phyloP scores from a whole-genome alignment of 345 rosid species.

The Firmiana major region DNA sequence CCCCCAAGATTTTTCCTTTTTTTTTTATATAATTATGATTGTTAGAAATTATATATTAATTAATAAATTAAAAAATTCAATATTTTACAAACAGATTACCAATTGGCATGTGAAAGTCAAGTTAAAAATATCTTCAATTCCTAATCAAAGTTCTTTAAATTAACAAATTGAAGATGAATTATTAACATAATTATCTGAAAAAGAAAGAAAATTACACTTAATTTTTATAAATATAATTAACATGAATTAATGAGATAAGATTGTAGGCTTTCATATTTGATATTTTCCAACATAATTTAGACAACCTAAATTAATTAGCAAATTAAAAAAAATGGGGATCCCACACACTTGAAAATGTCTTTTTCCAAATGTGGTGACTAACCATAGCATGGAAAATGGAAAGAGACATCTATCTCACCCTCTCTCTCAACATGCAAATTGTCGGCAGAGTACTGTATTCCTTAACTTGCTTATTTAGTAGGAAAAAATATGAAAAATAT shows the following conservation, averaged over 20 bases:
- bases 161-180: not conserved
- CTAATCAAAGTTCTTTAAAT: not conserved
- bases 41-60: not conserved
- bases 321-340: not conserved
- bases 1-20: too few species aligned
- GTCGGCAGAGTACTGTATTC: constrained; percentile 3
- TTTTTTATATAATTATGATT: not conserved
- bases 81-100: too few species aligned
- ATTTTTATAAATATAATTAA: not conserved
- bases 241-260: not conserved
- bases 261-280: not conserved
- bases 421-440: not conserved
- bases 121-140: not conserved
- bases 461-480: not conserved
- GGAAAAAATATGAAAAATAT: too few species aligned
- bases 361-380: not conserved
- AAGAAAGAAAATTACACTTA: not conserved
- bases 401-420: not conserved
- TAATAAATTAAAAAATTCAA: not conserved
- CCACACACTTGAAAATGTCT: not conserved
- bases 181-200: not conserved
- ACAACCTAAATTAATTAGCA: not conserved
- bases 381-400: not conserved
- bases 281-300: not conserved
- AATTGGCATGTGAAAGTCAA: too few species aligned